Base-by-base conservation (phyloP, 305 asterid genomes). In the Rubia occidens region DNA sequence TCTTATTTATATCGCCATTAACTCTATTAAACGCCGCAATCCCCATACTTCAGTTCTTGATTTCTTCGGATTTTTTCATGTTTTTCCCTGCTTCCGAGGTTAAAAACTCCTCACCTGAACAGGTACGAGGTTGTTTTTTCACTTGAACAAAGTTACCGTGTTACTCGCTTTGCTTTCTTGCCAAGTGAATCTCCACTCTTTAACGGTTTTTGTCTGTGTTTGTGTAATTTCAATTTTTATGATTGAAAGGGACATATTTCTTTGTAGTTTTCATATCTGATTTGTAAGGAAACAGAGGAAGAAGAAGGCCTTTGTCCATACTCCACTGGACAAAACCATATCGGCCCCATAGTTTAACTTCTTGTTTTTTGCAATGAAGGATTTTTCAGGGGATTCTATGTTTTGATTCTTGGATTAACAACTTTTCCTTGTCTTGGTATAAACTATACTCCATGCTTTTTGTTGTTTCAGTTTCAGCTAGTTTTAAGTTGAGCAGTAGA, bases 261-360 rank as follows among this genome's bases (percentile, higher is more conserved):
- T 7, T 60, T 60, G 65, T 61, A 29, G 8, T 7, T 35, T 32
- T 60, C 47, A 32, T 32, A 61, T 32, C 45, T 35, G 66, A 15
- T 35, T 35, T 9, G 17, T n/a, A 15, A 61, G 66, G 66, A 61
- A 60, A 60, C 29, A 5, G 40, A 13, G 42, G 64, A 11, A 43
- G 64, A 60, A 60, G 64, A 60, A 29, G 66, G 35, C 15, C 65
- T 60, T 32, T 60, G 65, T 60, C 65, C 43, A 14, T 24, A 26
- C 58, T 60, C 64, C 43, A 60, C 14, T 6, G 43, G 65, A 60
- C 65, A 60, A 60, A 60, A 60, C 2, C 2, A 13, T 32, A 1
- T 15, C 29, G 20, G 20, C 43, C 18, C 65, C 37, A 0, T 24
- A 5, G n/a, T 60, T 15, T 14, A 15, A 11, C 65, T 9, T 60